Conservation (phyloP, 2,329 filamentous ascomycete species). For the Clonostachys rosea region DNA sequence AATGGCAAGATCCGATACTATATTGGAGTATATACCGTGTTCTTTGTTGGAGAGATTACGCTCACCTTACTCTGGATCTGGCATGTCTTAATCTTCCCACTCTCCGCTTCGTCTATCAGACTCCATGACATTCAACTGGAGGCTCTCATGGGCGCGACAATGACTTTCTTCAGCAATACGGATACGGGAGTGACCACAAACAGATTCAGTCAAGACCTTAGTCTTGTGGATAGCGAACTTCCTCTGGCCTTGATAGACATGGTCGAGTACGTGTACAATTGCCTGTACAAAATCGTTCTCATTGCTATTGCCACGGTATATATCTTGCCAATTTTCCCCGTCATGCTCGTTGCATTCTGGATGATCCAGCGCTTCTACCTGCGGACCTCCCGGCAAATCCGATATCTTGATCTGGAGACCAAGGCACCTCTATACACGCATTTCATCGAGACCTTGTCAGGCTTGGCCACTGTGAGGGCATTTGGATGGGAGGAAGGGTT, state of each 20-base stretch:
- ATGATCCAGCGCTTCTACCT: slow-evolving; percentile 44
- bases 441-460: slow-evolving; percentile 42
- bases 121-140: slow-evolving; percentile 18
- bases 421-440: slow-evolving; percentile 44
- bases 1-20: no score
- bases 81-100: slow-evolving; percentile 18
- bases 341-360: slow-evolving; percentile 32
- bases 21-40: no score
- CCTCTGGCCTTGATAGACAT: slow-evolving; percentile 21
- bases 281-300: slow-evolving; percentile 7
- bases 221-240: slow-evolving; percentile 1
- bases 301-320: slow-evolving; percentile 14
- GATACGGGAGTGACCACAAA: slow-evolving; percentile 35
- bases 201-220: slow-evolving; percentile 37
- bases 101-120: slow-evolving; percentile 13
- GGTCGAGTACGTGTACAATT: slow-evolving; percentile 3
- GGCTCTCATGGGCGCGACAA: slow-evolving; percentile 22
- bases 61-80: slow-evolving; percentile 12
- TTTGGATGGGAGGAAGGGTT: slow-evolving; percentile 38
- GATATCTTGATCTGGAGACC: slow-evolving; percentile 45
- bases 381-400: slow-evolving; percentile 44
- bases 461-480: slow-evolving; percentile 41
- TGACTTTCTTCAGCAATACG: slow-evolving; percentile 32
- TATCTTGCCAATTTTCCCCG: slow-evolving; percentile 32
- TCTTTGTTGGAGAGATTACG: no score